Evolutionary conservation across 2,329 filamentous ascomycete species (phyloP), one percentile per base, ranked within the genome.

Genomic region (Anthostomella pinea): DNA sequence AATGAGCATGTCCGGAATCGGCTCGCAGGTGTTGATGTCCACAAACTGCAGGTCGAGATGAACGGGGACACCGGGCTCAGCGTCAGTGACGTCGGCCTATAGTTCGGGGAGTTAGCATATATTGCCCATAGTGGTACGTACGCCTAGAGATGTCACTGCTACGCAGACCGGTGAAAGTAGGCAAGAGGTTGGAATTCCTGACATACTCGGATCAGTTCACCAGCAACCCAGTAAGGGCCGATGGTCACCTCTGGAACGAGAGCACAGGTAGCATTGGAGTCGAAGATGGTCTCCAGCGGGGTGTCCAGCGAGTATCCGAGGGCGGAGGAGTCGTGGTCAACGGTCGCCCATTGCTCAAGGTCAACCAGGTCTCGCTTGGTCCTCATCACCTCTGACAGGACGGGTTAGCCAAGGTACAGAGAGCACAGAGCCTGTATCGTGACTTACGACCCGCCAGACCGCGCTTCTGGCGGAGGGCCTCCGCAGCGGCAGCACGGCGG

Each of bases 21-120:
- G 48, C 26, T 47, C 41, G 48, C 61, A 66, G 39, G 48, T 63
- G 32, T 54, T 55, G 22, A 58, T 51, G 45, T 67, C 62, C 15
- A 67, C 52, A 39, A 65, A 56, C 41, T 67, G 63, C 16, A 66
- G 35, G 35, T 67, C 64, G n/a, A 67, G 54, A 42, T 64, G 62
- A 10, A 68, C 32, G 3, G 59, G 56, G 2, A 69, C 54, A 33
- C 65, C 65, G 1, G 41, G 26, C 41, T 66, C 50, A 29, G 51
- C 57, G n/a, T 68, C 64, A 17, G 56, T 58, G 36, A 66, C 50
- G 39, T 68, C 59, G 25, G 35, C 36, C 46, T 64, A 52, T 28
- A 20, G 4, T 10, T 4, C 14, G 13, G 6, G 11, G 5, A 19
- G 32, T 47, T 34, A 45, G 41, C 13, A 30, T n/a, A n/a, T n/a